Conservation (phyloP, 2,329 filamentous ascomycete species). For the Colletotrichum trifolii region DNA sequence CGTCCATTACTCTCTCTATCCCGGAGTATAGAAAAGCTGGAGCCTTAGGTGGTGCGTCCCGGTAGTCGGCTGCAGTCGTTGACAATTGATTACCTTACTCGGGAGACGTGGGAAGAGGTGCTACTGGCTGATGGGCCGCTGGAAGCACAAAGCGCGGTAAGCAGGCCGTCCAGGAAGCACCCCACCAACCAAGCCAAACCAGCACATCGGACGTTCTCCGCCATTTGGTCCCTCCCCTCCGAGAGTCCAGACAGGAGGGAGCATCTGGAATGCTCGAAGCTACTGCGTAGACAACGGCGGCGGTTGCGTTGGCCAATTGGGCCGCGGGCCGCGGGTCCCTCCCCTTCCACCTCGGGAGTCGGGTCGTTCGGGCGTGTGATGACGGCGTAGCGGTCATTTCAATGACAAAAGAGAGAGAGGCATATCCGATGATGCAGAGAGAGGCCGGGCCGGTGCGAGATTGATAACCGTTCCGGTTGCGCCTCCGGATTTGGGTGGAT, state of each 20-base stretch:
- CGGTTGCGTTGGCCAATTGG: slow-evolving; percentile 20
- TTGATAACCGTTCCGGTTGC: slow-evolving; percentile 21
- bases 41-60: too few species aligned
- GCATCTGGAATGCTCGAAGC: not conserved
- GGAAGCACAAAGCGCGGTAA: too few species aligned
- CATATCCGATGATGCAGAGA: not conserved
- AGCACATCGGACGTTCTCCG: slow-evolving; percentile 25
- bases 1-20: slow-evolving; percentile 3
- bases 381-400: slow-evolving; percentile 2
- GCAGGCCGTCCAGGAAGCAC: not conserved
- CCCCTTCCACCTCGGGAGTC: slow-evolving; percentile 1
- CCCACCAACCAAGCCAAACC: too few species aligned
- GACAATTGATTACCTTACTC: slow-evolving; percentile 26
- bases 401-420: slow-evolving; percentile 7
- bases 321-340: not conserved
- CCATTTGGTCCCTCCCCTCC: not conserved
- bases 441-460: slow-evolving; percentile 29
- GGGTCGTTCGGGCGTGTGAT: slow-evolving; percentile 1
- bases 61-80: slow-evolving; percentile 12
- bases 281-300: not conserved
- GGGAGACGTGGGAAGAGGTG: not conserved
- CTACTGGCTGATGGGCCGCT: too few species aligned
- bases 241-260: not conserved
- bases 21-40: slow-evolving; percentile 8
- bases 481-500: slow-evolving; percentile 4